Base-by-base conservation (phyloP, 2,329 filamentous ascomycete genomes). In the Aspergillus brasiliensis region DNA sequence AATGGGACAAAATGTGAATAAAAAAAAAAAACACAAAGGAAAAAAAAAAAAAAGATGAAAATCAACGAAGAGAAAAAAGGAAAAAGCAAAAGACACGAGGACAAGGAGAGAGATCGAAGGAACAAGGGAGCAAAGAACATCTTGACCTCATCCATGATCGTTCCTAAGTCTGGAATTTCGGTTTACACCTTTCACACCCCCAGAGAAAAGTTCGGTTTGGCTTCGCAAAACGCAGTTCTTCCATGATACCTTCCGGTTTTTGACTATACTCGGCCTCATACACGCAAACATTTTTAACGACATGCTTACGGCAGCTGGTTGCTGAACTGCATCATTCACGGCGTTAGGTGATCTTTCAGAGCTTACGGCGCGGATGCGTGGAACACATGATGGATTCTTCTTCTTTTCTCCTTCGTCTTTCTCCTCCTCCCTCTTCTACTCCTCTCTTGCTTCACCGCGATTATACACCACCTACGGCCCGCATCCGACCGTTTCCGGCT, bases 261-360 rank as follows among this genome's bases (percentile, higher is more conserved):
- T 55, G 38, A 55, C 44, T 42, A 55, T 46, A 55, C 52, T 44
- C 51, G 27, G 44, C 52, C 27, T 46, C 13, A 44, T 46, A 31
- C 25, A 55, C 28, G 52, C 52, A 42, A 40, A 34, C n/a, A 17
- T 13, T 13, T 21, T 28, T 19, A n/a, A 46, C 27, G 38, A 44
- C 38, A 38, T 46, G 52, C 52, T 48, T 37, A 49, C 51, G 19
- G 31, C 51, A 62, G 54, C 56, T 58, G 59, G 62, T 64, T 56
- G 58, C 53, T 56, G 51, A 62, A 64, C 64, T 67, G 71, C 69
- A 73, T 72, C 66, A 42, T 69, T 69, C 62, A 62, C 62, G 72
- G 72, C 71, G 72, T 75, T 71, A 62, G 63, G 65, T 68, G 67
- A 65, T 68, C 62, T 71, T 67, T 69, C 56, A 28, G 66, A 73